Evolutionary conservation across 2,329 filamentous ascomycete genomes (phyloP).

Genomic region (Reticulascus tulasneorum): DNA sequence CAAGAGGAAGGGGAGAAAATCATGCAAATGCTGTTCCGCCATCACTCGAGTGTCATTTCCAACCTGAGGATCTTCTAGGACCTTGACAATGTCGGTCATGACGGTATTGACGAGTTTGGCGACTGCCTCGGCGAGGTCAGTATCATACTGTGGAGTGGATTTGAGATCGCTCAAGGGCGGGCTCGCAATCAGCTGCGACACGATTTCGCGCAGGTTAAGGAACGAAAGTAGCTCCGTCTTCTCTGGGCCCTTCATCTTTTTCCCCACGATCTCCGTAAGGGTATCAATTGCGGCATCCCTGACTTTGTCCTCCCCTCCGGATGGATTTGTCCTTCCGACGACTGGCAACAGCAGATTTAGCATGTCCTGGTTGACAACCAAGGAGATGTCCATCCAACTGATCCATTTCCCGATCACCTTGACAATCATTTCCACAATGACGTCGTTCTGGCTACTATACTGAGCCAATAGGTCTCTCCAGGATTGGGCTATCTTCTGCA

Average conservation of each 20-base stretch:
- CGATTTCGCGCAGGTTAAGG: conserved; percentile 80
- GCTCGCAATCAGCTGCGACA: conserved; percentile 80
- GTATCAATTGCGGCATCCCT: conserved; percentile 90
- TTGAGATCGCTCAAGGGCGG: conserved; percentile 75
- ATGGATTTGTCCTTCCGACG: conserved; percentile 67
- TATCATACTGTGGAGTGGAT: conserved; percentile 84
- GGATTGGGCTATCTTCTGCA: conserved; percentile 79
- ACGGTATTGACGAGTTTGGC: conserved; percentile 93
- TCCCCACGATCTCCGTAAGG: conserved; percentile 91
- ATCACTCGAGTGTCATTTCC: conserved; percentile 63
- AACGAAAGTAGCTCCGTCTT: conserved; percentile 94
- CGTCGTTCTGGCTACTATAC: conserved; percentile 68
- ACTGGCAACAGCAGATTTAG: conserved; percentile 81
- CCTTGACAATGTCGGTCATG: conserved; percentile 80
- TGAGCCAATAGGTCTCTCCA: conserved; percentile 87
- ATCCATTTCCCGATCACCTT: conserved; percentile 96
- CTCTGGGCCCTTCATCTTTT: conserved; percentile 94
- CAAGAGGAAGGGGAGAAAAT: conserved; percentile 81
- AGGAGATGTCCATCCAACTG: conserved; percentile 95
- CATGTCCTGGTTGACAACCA: conserved; percentile 88
- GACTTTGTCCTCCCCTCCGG: conserved; percentile 68
- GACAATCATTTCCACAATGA: conserved; percentile 80
- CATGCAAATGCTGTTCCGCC: conserved; percentile 77
- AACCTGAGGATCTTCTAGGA: conserved; percentile 65
- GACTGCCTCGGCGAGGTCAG: conserved; percentile 89